Base-by-base conservation (phyloP, 2,329 filamentous ascomycete species). In the Aspergillus phoenicis region DNA sequence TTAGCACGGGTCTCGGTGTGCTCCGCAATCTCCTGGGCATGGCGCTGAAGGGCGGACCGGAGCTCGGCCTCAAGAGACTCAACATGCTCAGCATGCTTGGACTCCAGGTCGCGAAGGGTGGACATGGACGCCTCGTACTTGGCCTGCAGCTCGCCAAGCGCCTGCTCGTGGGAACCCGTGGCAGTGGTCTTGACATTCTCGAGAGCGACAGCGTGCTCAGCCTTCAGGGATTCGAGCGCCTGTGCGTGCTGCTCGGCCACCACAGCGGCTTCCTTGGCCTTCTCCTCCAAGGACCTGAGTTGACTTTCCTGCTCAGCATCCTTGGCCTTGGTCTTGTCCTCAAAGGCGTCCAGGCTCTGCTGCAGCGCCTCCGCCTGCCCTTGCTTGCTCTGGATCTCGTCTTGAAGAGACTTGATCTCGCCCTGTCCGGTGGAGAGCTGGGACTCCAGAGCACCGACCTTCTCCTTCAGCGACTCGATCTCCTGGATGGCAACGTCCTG, bases 241-340 rank as follows among this genome's bases (percentile, higher is more conserved):
- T 72, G 66, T 4, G 70, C 56, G 54, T 79, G 77, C 36, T 74
- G 65, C 59, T 78, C 75, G 5, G 75, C 66, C 41, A 67, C 60
- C 26, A 58, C 56, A 17, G 66, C 66, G 22, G 73, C 65, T 53
- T 75, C 69, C 30, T 73, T 57, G 3, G 64, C 65, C 15, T 77
- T 73, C 33, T 78, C 70, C 45, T 71, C 71, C 20, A 77, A 63
- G 45, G 71, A 70, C 58, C 73, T 73, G 43, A 77, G 57, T 30
- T 72, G 68, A 38, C 62, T 70, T 7, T 75, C 72, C 52, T 77
- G 69, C 48, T 76, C 68, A 17, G 68, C 70, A 33, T 77, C 73
- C 62, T 75, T 78, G n/a, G 70, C 67, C 62, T 77, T 74, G 15
- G 67, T 65, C 63, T 77, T 71, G n/a, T 68, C 66, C 59, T 79